Conservation (phyloP, 495 filamentous ascomycete genomes). For the Baudoinia panamericana region DNA sequence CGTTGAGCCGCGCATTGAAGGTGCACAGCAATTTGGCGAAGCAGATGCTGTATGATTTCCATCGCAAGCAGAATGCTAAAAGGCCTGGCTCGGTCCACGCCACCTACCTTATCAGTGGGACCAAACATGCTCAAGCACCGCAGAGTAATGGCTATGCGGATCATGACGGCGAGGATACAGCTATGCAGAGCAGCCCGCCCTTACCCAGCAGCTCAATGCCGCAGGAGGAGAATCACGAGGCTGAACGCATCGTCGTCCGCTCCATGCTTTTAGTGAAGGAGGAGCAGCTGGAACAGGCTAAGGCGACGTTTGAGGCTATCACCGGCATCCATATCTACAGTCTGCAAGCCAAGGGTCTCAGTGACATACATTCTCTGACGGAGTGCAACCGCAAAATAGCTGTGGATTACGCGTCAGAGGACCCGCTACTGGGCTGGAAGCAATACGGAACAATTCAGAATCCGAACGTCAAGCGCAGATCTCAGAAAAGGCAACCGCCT, state of each 20-base stretch:
- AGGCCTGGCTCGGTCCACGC: constrained; percentile 64
- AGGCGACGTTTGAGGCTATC: constrained; percentile 55
- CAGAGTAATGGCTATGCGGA: constrained; percentile 27
- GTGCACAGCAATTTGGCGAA: constrained; percentile 75
- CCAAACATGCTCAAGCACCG: constrained; percentile 21
- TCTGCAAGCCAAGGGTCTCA: constrained; percentile 53
- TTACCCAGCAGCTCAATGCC: constrained; percentile 48
- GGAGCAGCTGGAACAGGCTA: constrained; percentile 61
- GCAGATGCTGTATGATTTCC: constrained; percentile 88
- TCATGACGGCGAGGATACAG: constrained; percentile 48
- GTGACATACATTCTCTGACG: constrained; percentile 63
- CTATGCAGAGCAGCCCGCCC: constrained; percentile 56
- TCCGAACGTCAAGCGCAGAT: constrained; percentile 45
- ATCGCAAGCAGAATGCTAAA: constrained; percentile 63
- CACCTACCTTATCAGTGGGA: constrained; percentile 73
- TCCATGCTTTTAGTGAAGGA: constrained; percentile 65
- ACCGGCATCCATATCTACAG: constrained; percentile 79
- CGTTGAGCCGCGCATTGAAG: constrained; percentile 63
- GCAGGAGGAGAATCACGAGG: constrained; percentile 34
- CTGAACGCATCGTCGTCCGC: constrained; percentile 33
- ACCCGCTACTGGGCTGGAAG: constrained; percentile 45
- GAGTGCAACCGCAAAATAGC: constrained; percentile 50
- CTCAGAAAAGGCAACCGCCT: constrained; percentile 24
- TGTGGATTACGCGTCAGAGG: constrained; percentile 42
- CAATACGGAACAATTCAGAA: constrained; percentile 63